Conservation (phyloP, 2,329 filamentous ascomycete species). For the Sclerotinia sclerotiorum region DNA sequence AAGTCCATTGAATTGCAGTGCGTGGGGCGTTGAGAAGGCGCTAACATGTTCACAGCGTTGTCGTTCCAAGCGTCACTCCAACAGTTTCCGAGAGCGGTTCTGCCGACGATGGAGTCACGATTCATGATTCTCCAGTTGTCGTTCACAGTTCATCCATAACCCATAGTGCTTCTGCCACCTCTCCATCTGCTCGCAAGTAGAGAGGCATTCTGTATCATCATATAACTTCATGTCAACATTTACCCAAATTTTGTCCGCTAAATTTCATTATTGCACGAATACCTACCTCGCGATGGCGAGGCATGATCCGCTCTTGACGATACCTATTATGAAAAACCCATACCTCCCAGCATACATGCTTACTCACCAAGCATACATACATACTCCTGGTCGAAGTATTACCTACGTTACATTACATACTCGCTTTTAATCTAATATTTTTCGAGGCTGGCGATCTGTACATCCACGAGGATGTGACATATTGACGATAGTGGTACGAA, state of each 20-base stretch:
- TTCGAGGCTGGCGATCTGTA: slow-evolving; percentile 37
- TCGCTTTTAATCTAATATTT: slow-evolving; percentile 35
- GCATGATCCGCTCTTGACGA: slow-evolving; percentile 32
- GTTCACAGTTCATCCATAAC: slow-evolving; percentile 29
- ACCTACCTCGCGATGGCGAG: slow-evolving; percentile 26
- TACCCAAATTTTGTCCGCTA: slow-evolving; percentile 25
- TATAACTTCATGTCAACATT: slow-evolving; percentile 25
- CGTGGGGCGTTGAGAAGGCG: not conserved
- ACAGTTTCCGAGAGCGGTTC: slow-evolving; percentile 40
- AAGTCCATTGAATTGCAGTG: slow-evolving; percentile 24
- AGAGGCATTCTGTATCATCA: slow-evolving; percentile 11
- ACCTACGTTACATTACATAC: slow-evolving; percentile 33
- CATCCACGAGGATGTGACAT: slow-evolving; percentile 35
- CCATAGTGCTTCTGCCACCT: slow-evolving; percentile 30
- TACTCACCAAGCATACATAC: slow-evolving; percentile 37
- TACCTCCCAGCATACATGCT: slow-evolving; percentile 32
- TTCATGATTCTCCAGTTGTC: slow-evolving; percentile 39
- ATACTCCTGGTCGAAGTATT: slow-evolving; percentile 32
- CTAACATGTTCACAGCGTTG: not conserved
- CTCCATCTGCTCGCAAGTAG: slow-evolving; percentile 39
- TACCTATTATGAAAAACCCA: slow-evolving; percentile 24
- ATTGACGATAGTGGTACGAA: slow-evolving; percentile 35
- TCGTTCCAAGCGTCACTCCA: slow-evolving; percentile 33
- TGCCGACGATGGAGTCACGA: slow-evolving; percentile 38
- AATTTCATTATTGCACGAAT: slow-evolving; percentile 27